These are phyloP conservation scores for Moesziomyces sp. DNA, from an alignment of 1,284 basidiomycete species.

Conservation along the genomic window DNA sequence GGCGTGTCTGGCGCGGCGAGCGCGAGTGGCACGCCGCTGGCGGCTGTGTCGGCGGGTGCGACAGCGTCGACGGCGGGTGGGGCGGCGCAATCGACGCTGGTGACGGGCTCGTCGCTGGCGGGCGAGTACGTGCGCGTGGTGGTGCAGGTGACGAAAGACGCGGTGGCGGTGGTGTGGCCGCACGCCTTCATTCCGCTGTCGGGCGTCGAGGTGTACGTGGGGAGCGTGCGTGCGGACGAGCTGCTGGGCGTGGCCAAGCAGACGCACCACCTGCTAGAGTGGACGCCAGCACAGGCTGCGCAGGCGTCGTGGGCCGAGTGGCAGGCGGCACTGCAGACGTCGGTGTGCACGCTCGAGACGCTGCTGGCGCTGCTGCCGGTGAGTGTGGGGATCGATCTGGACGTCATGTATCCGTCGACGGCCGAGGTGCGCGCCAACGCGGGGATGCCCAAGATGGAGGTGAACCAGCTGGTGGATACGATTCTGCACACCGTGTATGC, in stretches of 20 bases:
- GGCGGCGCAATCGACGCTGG: conserved; percentile 68
- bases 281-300: conserved; percentile 21
- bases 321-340: conserved; percentile 43
- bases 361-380: conserved; percentile 60
- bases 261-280: conserved; percentile 36
- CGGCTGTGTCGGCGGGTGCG: conserved; percentile 18
- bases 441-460: conserved; percentile 57
- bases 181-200: conserved; percentile 78
- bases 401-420: conserved; percentile 62
- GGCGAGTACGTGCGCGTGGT: conserved; percentile 86
- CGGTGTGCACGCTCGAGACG: conserved; percentile 53
- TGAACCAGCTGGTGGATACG: conserved; percentile 65
- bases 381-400: conserved; percentile 58
- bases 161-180: conserved; percentile 83
- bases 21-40: conserved; percentile 19
- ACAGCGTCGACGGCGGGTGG: conserved; percentile 3
- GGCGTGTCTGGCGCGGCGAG: conserved; percentile 15
- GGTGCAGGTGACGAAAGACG: conserved; percentile 91
- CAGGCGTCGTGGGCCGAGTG: conserved; percentile 50
- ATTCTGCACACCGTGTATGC: conserved; percentile 66
- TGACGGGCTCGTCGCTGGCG: conserved; percentile 85
- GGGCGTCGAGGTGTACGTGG: conserved; percentile 81
- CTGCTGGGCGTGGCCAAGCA: conserved; percentile 76
- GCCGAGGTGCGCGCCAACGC: conserved; percentile 58
- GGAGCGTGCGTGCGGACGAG: conserved; percentile 83